These are phyloP conservation scores for Pinus tabuliformis DNA, from an alignment of 75 land plant species.

Conservation along the genomic window DNA sequence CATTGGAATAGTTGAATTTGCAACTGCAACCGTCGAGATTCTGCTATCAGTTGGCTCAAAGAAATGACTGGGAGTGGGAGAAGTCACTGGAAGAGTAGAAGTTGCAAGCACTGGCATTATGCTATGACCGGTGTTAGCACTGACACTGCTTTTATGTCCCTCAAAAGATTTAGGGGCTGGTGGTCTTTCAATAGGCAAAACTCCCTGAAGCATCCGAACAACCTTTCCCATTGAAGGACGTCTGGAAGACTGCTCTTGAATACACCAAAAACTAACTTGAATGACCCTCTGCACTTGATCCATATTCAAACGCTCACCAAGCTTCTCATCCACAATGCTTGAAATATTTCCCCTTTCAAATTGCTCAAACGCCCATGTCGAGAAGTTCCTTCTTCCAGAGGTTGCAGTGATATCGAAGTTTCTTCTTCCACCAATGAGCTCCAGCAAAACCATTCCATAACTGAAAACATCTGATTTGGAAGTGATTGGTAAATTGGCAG, in stretches of 20 bases:
- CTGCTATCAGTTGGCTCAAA: background rate
- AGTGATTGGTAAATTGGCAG: constrained; percentile 12
- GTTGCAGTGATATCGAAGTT: constrained; percentile 11
- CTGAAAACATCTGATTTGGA: constrained; percentile 35
- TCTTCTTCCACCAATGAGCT: constrained; percentile 24
- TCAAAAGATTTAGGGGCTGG: constrained; percentile 50
- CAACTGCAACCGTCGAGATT: constrained; percentile 3
- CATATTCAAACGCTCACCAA: constrained; percentile 21
- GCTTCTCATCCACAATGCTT: background rate
- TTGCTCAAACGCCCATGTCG: background rate
- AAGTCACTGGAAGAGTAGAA: constrained; percentile 32
- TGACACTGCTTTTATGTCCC: constrained; percentile 22
- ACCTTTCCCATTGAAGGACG: constrained; percentile 78
- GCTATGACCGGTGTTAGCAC: constrained; percentile 31
- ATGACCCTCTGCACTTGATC: constrained; percentile 48
- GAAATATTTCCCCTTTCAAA: background rate
- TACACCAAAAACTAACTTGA: constrained; percentile 76
- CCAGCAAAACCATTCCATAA: constrained; percentile 31
- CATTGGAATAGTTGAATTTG: background rate
- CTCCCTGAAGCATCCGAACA: constrained; percentile 80
- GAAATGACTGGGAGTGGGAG: constrained; percentile 44
- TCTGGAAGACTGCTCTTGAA: constrained; percentile 67
- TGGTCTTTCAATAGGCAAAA: constrained; percentile 43
- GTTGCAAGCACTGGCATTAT: constrained; percentile 23
- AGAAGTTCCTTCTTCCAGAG: background rate